Evolutionary conservation across 192 early-diverging fungal genomes (phyloP).

Genomic region (Linnemannia schmuckeri): DNA sequence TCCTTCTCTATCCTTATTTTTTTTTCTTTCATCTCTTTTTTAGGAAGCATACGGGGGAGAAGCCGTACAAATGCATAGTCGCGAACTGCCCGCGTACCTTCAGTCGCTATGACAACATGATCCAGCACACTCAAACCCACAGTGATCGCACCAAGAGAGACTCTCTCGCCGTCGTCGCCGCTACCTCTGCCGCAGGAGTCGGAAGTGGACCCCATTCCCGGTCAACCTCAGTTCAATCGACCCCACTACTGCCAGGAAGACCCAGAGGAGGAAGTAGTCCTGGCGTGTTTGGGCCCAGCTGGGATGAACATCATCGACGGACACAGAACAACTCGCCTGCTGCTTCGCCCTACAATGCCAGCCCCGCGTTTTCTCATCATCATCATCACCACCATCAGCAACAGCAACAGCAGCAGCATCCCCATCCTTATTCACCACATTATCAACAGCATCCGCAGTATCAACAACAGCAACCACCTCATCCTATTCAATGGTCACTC

Average conservation of each 20-base stretch:
- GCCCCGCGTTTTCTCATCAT: constrained; percentile 7
- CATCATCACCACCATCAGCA: constrained; percentile 12
- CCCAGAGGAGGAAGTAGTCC: constrained; percentile 47
- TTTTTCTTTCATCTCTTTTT: neutral
- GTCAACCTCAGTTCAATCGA: constrained; percentile 43
- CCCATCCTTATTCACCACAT: neutral
- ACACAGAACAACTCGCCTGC: constrained; percentile 19
- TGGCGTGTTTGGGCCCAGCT: constrained; percentile 29
- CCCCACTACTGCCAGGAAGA: constrained; percentile 20
- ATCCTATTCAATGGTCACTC: constrained; percentile 19
- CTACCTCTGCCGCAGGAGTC: neutral
- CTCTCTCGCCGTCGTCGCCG: constrained; percentile 22
- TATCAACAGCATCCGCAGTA: neutral
- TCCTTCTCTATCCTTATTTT: neutral
- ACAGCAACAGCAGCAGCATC: constrained; percentile 24
- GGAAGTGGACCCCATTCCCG: constrained; percentile 14
- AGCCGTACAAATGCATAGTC: constrained; percentile 73
- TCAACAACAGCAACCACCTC: constrained; percentile 6
- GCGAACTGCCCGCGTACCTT: constrained; percentile 70
- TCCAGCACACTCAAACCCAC: constrained; percentile 78
- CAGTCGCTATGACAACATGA: constrained; percentile 82
- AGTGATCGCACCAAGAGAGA: constrained; percentile 47
- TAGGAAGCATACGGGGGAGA: constrained; percentile 61
- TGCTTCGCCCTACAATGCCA: neutral
- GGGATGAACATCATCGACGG: constrained; percentile 25